Percentiles rank a stretch among this genome's conserved stretches.
Evolutionary conservation across 441 rosid species (phyloP).

Genomic region (Croton setiger): DNA sequence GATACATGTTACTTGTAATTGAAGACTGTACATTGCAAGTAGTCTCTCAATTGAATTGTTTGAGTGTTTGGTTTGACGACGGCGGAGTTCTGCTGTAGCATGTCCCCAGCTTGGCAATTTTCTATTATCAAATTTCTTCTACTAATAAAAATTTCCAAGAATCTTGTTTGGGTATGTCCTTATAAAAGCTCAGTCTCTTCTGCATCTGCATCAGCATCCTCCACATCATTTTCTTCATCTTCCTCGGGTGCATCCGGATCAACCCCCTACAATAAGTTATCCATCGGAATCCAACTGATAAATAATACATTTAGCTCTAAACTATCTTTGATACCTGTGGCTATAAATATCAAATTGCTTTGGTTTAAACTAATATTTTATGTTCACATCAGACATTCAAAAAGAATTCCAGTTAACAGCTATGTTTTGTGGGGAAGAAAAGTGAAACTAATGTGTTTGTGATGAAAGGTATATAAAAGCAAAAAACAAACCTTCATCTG

Average conservation of each 20-base stretch:
- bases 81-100: neutral
- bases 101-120: neutral
- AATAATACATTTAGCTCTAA: neutral
- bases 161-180: slow-evolving; percentile 16
- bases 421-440: neutral
- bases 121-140: neutral
- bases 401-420: neutral
- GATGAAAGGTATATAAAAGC: neutral
- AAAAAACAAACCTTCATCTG: slow-evolving; percentile 79
- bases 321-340: neutral
- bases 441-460: neutral
- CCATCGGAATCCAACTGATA: neutral
- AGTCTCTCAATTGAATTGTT: neutral
- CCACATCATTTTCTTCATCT: slow-evolving; percentile 92
- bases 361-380: neutral
- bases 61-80: neutral
- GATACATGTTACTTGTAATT: neutral
- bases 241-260: slow-evolving; percentile 99
- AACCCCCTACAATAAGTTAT: slow-evolving; percentile 60
- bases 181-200: slow-evolving; percentile 88
- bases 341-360: neutral
- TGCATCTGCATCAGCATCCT: slow-evolving; percentile 90
- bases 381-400: neutral
- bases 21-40: neutral
- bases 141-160: neutral